phyloP scores from a whole-genome alignment of 164 flowering plant species.

The Cinnamomum micranthum region DNA sequence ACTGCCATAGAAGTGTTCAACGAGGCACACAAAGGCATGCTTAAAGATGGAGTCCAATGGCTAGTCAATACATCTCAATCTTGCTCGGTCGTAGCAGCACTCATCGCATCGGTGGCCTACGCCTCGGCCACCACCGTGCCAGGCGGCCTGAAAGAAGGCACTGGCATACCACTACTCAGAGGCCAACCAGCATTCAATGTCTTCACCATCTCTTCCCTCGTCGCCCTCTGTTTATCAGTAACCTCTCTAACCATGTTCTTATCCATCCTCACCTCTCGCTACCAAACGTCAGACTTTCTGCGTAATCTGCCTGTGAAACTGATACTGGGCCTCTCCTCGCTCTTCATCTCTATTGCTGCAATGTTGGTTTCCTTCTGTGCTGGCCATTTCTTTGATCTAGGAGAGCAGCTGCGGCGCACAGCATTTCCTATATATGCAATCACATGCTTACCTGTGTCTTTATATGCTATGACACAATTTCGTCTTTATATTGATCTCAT shows the following conservation, averaged over 20 bases:
- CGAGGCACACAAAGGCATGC: neutral
- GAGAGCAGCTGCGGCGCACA: neutral
- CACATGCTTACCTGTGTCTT: neutral
- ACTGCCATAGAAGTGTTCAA: neutral
- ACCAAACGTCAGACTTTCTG: neutral
- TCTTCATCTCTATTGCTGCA: neutral
- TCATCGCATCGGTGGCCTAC: neutral
- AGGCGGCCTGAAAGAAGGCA: constrained; percentile 9
- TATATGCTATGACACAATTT: neutral
- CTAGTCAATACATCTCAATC: neutral
- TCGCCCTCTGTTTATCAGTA: neutral
- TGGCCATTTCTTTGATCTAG: neutral
- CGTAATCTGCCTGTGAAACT: neutral
- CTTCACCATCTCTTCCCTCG: neutral
- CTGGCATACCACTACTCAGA: neutral
- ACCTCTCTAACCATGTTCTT: neutral
- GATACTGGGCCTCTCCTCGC: neutral
- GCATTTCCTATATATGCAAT: neutral
- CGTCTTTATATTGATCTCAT: neutral
- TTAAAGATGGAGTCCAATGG: neutral
- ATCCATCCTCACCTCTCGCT: neutral
- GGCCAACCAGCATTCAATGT: neutral
- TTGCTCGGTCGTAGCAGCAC: neutral
- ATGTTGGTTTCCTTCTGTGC: neutral
- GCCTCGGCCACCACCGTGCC: constrained; percentile 25